phyloP scores from a whole-genome alignment of 2,329 filamentous ascomycete species.

The Aspergillus hortae region DNA sequence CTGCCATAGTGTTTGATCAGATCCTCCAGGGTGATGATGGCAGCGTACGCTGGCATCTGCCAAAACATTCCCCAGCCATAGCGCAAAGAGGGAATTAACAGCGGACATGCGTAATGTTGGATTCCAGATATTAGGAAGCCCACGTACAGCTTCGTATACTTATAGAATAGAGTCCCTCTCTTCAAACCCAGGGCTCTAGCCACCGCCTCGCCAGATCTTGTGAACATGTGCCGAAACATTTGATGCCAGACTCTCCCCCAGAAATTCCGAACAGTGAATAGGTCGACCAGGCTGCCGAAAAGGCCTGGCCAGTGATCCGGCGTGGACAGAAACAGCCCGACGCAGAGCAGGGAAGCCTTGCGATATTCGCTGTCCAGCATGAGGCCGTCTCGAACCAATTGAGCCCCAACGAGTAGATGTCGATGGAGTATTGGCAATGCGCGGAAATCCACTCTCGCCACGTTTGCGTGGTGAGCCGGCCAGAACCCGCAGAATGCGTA shows the following conservation, averaged over 20 bases:
- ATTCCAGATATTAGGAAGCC: not conserved
- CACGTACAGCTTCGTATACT: constrained; percentile 2
- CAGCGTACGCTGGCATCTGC: constrained; percentile 2
- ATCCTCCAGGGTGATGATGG: constrained; percentile 1
- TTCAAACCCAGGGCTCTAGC: not conserved
- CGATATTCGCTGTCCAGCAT: constrained; percentile 1
- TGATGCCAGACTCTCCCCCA: constrained; percentile 3
- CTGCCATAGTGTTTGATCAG: constrained; percentile 1
- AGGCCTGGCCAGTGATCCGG: constrained; percentile 1
- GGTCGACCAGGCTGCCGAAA: not conserved
- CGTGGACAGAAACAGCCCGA: constrained; percentile 1
- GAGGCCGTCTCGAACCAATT: not conserved
- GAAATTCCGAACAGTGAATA: constrained; percentile 1
- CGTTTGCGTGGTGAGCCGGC: not conserved
- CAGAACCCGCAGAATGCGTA: constrained; percentile 1
- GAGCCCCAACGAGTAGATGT: not conserved
- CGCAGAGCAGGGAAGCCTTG: constrained; percentile 2
- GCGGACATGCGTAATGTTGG: constrained; percentile 1
- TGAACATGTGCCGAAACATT: constrained; percentile 1
- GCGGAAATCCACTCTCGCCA: too few species aligned
- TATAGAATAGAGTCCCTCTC: not conserved
- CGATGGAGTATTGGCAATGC: not conserved
- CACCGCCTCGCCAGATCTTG: not conserved
- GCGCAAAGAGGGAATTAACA: not conserved
- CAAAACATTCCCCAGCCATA: constrained; percentile 3